Percentiles rank a stretch among this genome's conserved stretches.
phyloP scores from a whole-genome alignment of 257 asterid genomes.

The Solanum neorickii region DNA sequence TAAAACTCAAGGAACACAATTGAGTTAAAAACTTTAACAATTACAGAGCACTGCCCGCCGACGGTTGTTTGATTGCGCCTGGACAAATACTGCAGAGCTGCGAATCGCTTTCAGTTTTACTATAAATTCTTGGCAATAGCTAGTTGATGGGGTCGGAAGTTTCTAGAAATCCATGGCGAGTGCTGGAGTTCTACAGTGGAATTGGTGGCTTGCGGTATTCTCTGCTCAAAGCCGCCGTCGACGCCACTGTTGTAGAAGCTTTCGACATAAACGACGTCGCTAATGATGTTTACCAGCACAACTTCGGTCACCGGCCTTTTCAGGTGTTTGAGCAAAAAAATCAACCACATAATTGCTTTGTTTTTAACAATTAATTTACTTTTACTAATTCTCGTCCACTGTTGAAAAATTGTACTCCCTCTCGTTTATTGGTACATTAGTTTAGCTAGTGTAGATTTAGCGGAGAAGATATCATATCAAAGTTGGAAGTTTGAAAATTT shows the following conservation, averaged over 20 bases:
- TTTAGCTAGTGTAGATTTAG: background rate
- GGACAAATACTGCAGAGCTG: background rate
- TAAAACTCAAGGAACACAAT: background rate
- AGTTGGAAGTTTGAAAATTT: background rate
- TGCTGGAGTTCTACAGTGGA: slow-evolving; percentile 92
- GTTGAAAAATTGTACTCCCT: background rate
- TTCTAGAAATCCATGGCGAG: slow-evolving; percentile 60
- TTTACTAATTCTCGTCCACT: background rate
- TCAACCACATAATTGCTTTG: background rate
- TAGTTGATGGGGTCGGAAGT: slow-evolving; percentile 24
- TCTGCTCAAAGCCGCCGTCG: slow-evolving; percentile 51
- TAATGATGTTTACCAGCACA: slow-evolving; percentile 84
- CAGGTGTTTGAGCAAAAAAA: slow-evolving; percentile 31
- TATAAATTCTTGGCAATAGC: background rate
- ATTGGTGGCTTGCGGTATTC: slow-evolving; percentile 96
- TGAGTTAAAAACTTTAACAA: background rate
- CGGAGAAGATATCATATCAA: background rate
- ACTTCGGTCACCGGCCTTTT: slow-evolving; percentile 83
- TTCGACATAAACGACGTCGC: slow-evolving; percentile 89
- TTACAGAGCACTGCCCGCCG: background rate
- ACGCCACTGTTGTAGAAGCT: slow-evolving; percentile 74
- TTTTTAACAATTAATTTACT: background rate
- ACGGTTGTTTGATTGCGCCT: background rate
- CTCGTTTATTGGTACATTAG: background rate
- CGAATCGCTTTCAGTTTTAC: background rate